Evolutionary conservation across 2,329 filamentous ascomycete genomes (phyloP).

Genomic region (Leptodontidium sp.): DNA sequence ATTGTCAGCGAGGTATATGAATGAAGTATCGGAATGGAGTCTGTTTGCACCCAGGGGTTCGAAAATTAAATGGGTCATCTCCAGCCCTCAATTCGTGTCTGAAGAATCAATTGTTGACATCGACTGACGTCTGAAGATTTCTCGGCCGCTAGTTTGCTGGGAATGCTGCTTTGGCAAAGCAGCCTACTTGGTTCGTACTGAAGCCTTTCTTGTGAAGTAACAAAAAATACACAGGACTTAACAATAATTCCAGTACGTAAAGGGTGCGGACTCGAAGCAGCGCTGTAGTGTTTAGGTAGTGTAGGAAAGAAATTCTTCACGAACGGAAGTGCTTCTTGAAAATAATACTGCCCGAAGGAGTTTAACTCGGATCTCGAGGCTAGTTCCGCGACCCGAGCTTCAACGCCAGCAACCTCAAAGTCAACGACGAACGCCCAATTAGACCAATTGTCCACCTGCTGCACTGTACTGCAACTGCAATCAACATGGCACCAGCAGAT

Average conservation of each 20-base stretch:
- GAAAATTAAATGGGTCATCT: too few species aligned
- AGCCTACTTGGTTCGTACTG: too few species aligned
- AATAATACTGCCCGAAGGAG: constrained; percentile 13
- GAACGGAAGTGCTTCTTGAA: background rate
- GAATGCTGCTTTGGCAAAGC: background rate
- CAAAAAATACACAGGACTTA: too few species aligned
- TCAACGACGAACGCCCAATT: constrained; percentile 30
- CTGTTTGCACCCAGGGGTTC: too few species aligned
- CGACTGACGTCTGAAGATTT: background rate
- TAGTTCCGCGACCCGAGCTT: constrained; percentile 24
- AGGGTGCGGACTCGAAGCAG: too few species aligned
- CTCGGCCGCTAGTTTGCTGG: background rate
- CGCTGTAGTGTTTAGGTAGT: too few species aligned
- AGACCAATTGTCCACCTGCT: constrained; percentile 28
- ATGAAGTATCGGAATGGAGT: too few species aligned
- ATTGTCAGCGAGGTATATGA: too few species aligned
- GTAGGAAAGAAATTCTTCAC: background rate
- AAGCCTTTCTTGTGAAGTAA: too few species aligned
- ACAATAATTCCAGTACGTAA: too few species aligned
- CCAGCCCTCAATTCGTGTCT: too few species aligned
- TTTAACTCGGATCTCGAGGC: constrained; percentile 3
- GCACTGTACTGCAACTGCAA: constrained; percentile 26
- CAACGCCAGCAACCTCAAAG: constrained; percentile 34
- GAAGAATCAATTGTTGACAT: too few species aligned
- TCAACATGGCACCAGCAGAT: constrained; percentile 60